Evolutionary conservation across 176 grass and related monocot genomes (phyloP).

Genomic region (Cenchrus americanus): DNA sequence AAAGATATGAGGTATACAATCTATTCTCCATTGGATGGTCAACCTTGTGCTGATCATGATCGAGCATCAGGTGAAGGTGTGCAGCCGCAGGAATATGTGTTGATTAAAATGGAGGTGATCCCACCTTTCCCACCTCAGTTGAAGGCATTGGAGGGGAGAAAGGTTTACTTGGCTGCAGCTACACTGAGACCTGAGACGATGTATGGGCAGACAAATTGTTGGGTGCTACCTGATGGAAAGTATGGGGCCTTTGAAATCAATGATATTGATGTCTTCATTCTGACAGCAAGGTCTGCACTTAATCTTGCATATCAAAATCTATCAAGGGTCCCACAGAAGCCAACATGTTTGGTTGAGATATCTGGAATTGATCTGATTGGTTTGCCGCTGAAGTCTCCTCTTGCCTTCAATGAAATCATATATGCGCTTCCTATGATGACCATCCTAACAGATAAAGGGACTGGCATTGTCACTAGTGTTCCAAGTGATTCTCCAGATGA

Average conservation of each 20-base stretch:
- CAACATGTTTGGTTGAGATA: conserved; percentile 62
- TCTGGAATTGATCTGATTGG: conserved; percentile 73
- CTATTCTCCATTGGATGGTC: conserved; percentile 79
- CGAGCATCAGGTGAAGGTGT: conserved; percentile 77
- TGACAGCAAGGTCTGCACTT: conserved; percentile 60
- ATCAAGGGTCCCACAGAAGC: conserved; percentile 60
- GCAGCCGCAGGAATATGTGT: conserved; percentile 72
- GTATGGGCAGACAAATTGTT: conserved; percentile 88
- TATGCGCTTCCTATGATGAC: conserved; percentile 77
- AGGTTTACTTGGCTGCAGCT: conserved; percentile 72
- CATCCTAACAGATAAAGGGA: conserved; percentile 71
- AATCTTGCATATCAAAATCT: conserved; percentile 80
- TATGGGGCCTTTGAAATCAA: conserved; percentile 85
- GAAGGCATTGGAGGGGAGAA: conserved; percentile 66
- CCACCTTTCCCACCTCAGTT: conserved; percentile 67
- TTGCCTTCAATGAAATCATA: conserved; percentile 62
- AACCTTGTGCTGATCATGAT: conserved; percentile 85
- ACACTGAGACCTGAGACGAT: conserved; percentile 77
- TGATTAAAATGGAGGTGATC: conserved; percentile 79
- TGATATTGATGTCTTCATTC: conserved; percentile 72
- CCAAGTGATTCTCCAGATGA: conserved; percentile 81
- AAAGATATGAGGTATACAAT: conserved; percentile 79
- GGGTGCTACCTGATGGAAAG: conserved; percentile 76
- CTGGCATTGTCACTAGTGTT: conserved; percentile 72
- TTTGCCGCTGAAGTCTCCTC: conserved; percentile 62